Evolutionary conservation across 345 rosid genomes (phyloP).

Genomic region (Hibiscus tridactylites): DNA sequence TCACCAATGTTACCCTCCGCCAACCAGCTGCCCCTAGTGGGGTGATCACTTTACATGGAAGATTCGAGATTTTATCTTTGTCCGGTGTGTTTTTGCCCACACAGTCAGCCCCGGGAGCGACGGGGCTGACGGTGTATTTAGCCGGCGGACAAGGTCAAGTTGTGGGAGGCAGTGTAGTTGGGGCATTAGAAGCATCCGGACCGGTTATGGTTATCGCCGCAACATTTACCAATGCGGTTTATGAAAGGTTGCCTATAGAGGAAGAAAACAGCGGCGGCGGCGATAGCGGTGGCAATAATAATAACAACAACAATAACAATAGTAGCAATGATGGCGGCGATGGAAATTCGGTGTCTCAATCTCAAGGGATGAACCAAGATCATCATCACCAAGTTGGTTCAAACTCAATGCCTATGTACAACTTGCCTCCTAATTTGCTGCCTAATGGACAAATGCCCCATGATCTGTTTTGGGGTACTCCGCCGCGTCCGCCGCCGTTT

Average conservation of each 20-base stretch:
- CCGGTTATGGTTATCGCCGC: slow-evolving; percentile 86
- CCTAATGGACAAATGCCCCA: slow-evolving; percentile 66
- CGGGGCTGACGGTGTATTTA: slow-evolving; percentile 64
- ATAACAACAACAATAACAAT: slow-evolving; percentile 6
- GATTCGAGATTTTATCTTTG: slow-evolving; percentile 82
- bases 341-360: slow-evolving; percentile 23
- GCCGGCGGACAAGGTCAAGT: slow-evolving; percentile 91
- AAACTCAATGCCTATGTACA: slow-evolving; percentile 39
- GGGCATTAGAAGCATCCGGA: slow-evolving; percentile 66
- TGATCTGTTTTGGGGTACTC: slow-evolving; percentile 67
- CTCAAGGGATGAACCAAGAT: slow-evolving; percentile 27
- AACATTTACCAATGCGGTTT: slow-evolving; percentile 71
- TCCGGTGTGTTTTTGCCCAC: slow-evolving; percentile 68
- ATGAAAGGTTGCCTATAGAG: slow-evolving; percentile 67
- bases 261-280: slow-evolving; percentile 25
- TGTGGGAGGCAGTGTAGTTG: slow-evolving; percentile 70
- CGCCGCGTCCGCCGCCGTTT: slow-evolving; percentile 55
- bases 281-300: slow-evolving; percentile 17
- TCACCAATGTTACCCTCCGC: slow-evolving; percentile 62
- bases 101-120: slow-evolving; percentile 68
- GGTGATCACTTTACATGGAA: slow-evolving; percentile 58
- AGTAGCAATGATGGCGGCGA: not conserved
- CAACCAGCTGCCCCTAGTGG: slow-evolving; percentile 75
- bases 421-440: slow-evolving; percentile 54
- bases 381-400: slow-evolving; percentile 26